phyloP scores from a whole-genome alignment of 2,329 filamentous ascomycete species.

The Dendrostoma leiphaemia region DNA sequence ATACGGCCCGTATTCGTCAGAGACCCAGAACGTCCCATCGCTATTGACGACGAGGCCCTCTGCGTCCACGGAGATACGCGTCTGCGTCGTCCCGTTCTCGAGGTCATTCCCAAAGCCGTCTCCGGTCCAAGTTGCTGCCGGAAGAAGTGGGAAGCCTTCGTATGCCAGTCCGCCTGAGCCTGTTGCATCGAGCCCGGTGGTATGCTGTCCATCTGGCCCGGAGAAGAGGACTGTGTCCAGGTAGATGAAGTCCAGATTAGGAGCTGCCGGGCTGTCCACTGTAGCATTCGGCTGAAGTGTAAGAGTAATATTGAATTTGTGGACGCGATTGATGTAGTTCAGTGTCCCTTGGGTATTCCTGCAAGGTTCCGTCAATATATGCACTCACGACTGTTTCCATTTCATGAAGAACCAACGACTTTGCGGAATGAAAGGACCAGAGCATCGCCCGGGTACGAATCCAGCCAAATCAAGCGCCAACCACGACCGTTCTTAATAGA shows the following conservation, averaged over 20 bases:
- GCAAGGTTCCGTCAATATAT: not conserved
- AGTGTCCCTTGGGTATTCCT: constrained; percentile 68
- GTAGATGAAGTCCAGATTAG: constrained; percentile 63
- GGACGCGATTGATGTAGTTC: constrained; percentile 66
- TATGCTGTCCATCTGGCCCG: constrained; percentile 59
- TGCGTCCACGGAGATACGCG: constrained; percentile 58
- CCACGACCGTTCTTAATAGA: too few species aligned
- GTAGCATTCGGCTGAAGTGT: constrained; percentile 51
- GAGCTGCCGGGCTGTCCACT: constrained; percentile 47
- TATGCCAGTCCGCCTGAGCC: constrained; percentile 50
- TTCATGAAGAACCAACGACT: too few species aligned
- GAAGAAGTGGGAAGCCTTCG: constrained; percentile 59
- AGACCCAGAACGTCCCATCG: constrained; percentile 65
- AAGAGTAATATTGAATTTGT: constrained; percentile 64
- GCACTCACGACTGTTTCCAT: not conserved
- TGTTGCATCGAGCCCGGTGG: constrained; percentile 64
- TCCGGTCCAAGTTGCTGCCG: constrained; percentile 61
- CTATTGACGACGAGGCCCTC: constrained; percentile 63
- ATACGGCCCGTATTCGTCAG: constrained; percentile 70
- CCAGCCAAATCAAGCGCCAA: too few species aligned
- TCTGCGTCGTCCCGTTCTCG: constrained; percentile 45
- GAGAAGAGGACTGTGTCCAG: constrained; percentile 63
- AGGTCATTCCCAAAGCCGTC: constrained; percentile 66
- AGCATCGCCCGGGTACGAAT: too few species aligned
- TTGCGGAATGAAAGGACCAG: too few species aligned